Base-by-base conservation (phyloP, 805 yeast species). In the Lachancea dasiensis region DNA sequence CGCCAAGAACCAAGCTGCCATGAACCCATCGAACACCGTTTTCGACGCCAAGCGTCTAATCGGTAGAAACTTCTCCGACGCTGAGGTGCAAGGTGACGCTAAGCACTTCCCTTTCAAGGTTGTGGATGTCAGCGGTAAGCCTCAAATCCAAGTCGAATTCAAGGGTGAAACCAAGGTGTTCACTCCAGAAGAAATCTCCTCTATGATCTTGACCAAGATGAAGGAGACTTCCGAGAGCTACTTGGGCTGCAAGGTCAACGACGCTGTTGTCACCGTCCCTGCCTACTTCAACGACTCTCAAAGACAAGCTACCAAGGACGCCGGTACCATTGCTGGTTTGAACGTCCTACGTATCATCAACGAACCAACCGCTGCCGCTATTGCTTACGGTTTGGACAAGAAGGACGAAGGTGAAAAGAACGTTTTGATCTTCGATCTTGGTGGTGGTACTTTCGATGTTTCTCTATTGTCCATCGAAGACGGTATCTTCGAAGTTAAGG, bases 401-500 rank as follows among this genome's bases (percentile, higher is more conserved):
- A 68, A 67, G 47, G 76, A 79, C 50, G 73, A 72, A 36, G 75
- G 72, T 43, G 96, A 89, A 72, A 82, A 81, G 68, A 85, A 89
- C 64, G 94, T 89, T 42, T 75, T 87, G 61, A 86, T 87, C 64
- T 87, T 86, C 72, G 97, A 87, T 70, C 77, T 89, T 58, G 97
- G 97, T 78, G 97, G 97, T 74, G 97, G 97, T 79, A 89, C 97
- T 60, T 89, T 89, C 72, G 97, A 89, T 85, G 97, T 89, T 37
- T 89, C 97, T 19, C 73, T 89, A 46, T 75, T 89, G 63, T 77
- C 94, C 52, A 89, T 89, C 60, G 95, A 86, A 61, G 97, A 86
- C 54, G 97, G 97, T 72, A 83, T 89, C 60, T 89, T 89, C 68
- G 95, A 87, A 73, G 97, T 89, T 56, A 87, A 86, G 75, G 92